Evolutionary conservation across 352 stramenopile species (phyloP), one percentile per base, ranked within the genome.

Genomic region (Phytopythium ostracodes): DNA sequence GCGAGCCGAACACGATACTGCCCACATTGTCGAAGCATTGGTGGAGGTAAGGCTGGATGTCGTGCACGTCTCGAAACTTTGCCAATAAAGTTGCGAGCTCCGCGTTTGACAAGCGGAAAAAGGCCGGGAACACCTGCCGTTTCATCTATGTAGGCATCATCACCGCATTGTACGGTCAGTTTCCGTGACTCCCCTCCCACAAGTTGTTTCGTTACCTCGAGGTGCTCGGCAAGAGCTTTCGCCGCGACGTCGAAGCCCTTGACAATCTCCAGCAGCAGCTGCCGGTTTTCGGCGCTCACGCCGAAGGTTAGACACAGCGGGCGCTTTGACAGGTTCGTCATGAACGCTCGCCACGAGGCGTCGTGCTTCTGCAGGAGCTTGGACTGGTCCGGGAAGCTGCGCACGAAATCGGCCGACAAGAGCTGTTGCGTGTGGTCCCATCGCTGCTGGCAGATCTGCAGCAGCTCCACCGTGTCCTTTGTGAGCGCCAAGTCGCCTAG

Each of bases 1-100:
- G 67, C 54, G 70, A 66, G 14, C 79, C 79, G 38, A 91, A 89
- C 12, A 79, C 73, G 14, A 91, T 88, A 0, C 64, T 63, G 0
- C 65, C 66, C 5, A 91, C 71, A n/a, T 91, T 91, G 25, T 91
- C 81, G 38, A 91, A 91, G 44, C 79, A 88, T 47, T 81, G 77
- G 25, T 76, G 77, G 0, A 89, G 53, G 65, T 85, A 89, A 18
- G 74, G 68, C 22, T 84, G 75, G 47, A 88, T 84, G 35, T 67
- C 69, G 18, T 70, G 68, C 20, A 79, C 63, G 33, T 91, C 81
- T 0, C 79, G 68, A 0, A 64, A 59, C 49, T 76, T 82, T 0
- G 78, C 84, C 2, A 91, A 56, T 8, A 91, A 33, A 4, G 70
- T 75, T 2, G 79, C 69, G 0, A 91, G 66, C 56, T 91, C 79